These are phyloP conservation scores for Calonectria montana DNA, from an alignment of 2,329 filamentous ascomycete species.

Conservation along the genomic window DNA sequence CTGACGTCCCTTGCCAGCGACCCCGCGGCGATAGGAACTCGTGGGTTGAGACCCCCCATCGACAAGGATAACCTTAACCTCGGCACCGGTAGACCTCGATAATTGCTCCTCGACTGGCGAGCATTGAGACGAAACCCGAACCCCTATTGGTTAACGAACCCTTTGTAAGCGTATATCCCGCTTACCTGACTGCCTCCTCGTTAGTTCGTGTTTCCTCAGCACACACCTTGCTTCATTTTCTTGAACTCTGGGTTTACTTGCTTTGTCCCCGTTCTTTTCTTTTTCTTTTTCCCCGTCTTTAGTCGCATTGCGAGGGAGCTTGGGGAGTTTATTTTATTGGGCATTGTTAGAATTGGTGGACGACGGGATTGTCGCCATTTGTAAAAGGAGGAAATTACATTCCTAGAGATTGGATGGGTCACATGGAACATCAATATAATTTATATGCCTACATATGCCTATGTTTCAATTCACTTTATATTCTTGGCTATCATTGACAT, in stretches of 20 bases:
- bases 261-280: not conserved
- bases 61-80: not conserved
- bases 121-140: not conserved
- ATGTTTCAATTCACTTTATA: not conserved
- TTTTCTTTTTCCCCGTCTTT: slow-evolving; percentile 28
- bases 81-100: not conserved
- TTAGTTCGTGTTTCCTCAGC: not conserved
- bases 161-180: not conserved
- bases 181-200: not conserved
- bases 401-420: slow-evolving; percentile 11
- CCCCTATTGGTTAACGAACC: not conserved
- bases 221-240: not conserved
- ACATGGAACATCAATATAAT: slow-evolving; percentile 12
- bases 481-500: not conserved
- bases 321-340: slow-evolving; percentile 37
- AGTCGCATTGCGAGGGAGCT: slow-evolving; percentile 44
- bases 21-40: slow-evolving; percentile 59
- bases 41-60: slow-evolving; percentile 45
- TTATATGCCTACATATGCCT: not conserved
- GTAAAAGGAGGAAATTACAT: slow-evolving; percentile 20
- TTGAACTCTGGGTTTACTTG: not conserved
- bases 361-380: slow-evolving; percentile 17
- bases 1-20: slow-evolving; percentile 56
- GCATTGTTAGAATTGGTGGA: slow-evolving; percentile 37
- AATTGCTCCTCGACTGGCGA: not conserved